These are phyloP conservation scores for Lasiosphaeriaceae sp. DNA, from an alignment of 495 filamentous ascomycete species.

Conservation along the genomic window DNA sequence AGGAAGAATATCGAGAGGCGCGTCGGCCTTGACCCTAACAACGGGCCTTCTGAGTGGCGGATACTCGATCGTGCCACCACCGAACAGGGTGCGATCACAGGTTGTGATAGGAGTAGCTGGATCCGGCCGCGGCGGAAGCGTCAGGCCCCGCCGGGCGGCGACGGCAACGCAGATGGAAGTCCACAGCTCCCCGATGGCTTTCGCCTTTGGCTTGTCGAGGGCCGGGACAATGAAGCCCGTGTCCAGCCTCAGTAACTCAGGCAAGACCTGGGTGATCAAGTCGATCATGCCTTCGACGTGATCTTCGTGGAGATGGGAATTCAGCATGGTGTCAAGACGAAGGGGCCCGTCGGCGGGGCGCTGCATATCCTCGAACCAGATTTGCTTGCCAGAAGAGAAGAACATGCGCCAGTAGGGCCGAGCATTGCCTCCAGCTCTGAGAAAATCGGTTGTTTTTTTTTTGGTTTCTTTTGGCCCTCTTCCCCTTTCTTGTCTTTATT, in stretches of 20 bases:
- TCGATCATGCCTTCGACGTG: neutral
- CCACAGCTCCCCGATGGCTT: neutral
- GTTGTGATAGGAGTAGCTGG: neutral
- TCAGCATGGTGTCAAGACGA: neutral
- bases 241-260: neutral
- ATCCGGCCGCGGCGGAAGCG: neutral
- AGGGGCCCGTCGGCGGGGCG: neutral
- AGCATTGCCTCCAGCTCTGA: neutral
- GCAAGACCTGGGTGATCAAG: neutral
- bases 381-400: neutral
- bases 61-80: neutral
- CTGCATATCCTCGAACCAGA: neutral
- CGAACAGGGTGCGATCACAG: neutral
- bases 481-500: too few species aligned
- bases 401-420: neutral
- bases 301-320: neutral
- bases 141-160: neutral
- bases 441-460: neutral
- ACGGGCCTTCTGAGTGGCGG: neutral
- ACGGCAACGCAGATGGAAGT: neutral
- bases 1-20: too few species aligned
- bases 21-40: neutral
- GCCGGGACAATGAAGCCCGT: neutral
- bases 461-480: neutral
- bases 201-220: neutral